Base-by-base conservation (phyloP, 1,139 yeast species). In the Yamadazyma blattariae region DNA sequence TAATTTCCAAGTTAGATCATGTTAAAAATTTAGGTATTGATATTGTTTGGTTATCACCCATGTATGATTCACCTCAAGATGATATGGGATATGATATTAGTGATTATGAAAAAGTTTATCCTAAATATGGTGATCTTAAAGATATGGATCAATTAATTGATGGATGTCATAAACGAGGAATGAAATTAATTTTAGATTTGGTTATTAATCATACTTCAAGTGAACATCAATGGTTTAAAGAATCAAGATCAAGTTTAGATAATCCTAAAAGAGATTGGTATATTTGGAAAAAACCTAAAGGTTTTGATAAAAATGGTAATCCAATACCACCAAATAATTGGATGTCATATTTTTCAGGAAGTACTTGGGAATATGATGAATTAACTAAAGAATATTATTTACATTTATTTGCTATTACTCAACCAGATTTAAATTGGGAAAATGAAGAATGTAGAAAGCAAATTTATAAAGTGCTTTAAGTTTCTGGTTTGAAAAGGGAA, bases 51-150 rank as follows among this genome's bases (percentile, higher is more conserved):
- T 57, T 77, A 41, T 71, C 75, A 18, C 83, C 83, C 25, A 71
- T 73, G 64, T 77, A 68, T 54, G 77, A 74, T 42, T 73, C 80
- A 1, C 83, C 84, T 4, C 78, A 73, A 49, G 73, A 72, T 32
- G 83, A 78, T 49, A 77, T 77, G 83, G 84, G 84, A 2, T 78
- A 78, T 50, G 84, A 77, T 50, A 74, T 78, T 46, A 60, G 74
- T 30, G 72, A 77, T 55, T 78, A 77, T 52, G 67, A 73, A 48
- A 62, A 56, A 14, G 67, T 78, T 25, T 68, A 76, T 50, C 72
- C 76, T 5, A 60, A 60, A 41, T 78, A 75, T 50, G 83, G 83
- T 29, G 65, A 77, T 13, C 52, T 75, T 50, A 67, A 69, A 30
- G 79, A 74, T 45, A 68, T 73, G 71, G 71, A 73, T 43, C 41